Evolutionary conservation across 164 flowering plant species (phyloP).

Genomic region (Chimonanthus salicifolius): DNA sequence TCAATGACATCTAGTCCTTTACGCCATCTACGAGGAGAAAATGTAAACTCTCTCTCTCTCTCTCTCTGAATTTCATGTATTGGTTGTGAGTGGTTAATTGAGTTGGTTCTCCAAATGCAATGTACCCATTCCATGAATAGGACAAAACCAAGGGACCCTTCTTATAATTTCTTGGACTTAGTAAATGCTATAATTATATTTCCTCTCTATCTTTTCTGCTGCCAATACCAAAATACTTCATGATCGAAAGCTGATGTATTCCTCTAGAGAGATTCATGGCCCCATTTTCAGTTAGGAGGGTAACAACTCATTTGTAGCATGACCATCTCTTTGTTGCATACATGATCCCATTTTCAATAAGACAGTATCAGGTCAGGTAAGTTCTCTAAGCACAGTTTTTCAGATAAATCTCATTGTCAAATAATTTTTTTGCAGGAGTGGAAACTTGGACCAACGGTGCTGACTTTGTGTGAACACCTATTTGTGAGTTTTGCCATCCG

Average conservation of each 20-base stretch:
- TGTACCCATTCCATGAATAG: background rate
- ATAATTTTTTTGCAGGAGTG: slow-evolving; percentile 30
- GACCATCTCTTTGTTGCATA: too few relatives aligned
- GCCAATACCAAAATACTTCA: too few relatives aligned
- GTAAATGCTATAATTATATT: too few relatives aligned
- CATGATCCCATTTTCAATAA: too few relatives aligned
- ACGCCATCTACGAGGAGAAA: slow-evolving; percentile 11
- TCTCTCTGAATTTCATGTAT: background rate
- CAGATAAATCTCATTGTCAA: background rate
- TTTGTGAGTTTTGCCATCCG: slow-evolving; percentile 79
- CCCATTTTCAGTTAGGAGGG: too few relatives aligned
- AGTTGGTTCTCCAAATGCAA: background rate
- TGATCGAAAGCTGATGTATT: too few relatives aligned
- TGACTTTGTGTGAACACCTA: slow-evolving; percentile 81
- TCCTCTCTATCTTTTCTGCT: too few relatives aligned
- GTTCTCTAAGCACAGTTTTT: too few relatives aligned
- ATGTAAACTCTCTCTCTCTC: slow-evolving; percentile 26
- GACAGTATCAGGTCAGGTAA: too few relatives aligned
- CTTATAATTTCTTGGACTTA: background rate
- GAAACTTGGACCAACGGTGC: slow-evolving; percentile 76
- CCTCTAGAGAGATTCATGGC: too few relatives aligned
- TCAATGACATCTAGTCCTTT: slow-evolving; percentile 5
- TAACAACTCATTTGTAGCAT: too few relatives aligned
- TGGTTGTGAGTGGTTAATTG: background rate
- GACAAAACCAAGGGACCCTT: background rate